phyloP scores from a whole-genome alignment of 352 stramenopile genomes.

The Phytophthora citricola region DNA sequence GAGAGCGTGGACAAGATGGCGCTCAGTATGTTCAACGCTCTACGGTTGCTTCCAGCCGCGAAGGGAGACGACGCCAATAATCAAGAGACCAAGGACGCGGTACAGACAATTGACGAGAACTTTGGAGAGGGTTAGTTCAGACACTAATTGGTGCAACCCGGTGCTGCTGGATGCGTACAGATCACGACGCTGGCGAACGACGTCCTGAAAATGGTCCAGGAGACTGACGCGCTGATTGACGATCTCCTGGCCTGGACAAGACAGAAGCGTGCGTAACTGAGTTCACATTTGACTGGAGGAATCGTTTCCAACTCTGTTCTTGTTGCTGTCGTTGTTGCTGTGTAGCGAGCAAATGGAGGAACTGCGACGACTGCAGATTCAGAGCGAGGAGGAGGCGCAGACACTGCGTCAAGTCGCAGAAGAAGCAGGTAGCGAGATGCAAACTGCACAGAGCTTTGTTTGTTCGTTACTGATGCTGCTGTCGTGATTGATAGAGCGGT shows the following conservation, averaged over 20 bases:
- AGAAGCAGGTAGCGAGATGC: conserved; percentile 61
- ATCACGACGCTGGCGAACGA: conserved; percentile 81
- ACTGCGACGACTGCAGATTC: conserved; percentile 76
- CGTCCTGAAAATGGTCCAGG: conserved; percentile 79
- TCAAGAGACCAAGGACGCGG: conserved; percentile 66
- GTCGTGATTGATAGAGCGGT: conserved; percentile 53
- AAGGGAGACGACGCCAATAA: conserved; percentile 51
- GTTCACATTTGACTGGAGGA: background rate
- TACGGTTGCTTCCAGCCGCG: conserved; percentile 73
- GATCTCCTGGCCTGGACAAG: conserved; percentile 82
- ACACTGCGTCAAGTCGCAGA: conserved; percentile 83
- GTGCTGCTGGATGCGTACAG: conserved; percentile 31
- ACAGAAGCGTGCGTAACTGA: conserved; percentile 59
- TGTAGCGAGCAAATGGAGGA: conserved; percentile 82
- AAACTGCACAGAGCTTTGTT: background rate
- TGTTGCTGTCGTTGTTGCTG: background rate
- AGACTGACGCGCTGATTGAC: conserved; percentile 83
- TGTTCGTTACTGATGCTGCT: background rate
- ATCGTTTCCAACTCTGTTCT: background rate
- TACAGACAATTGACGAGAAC: conserved; percentile 14
- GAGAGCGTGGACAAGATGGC: conserved; percentile 88
- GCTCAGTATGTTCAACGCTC: conserved; percentile 89
- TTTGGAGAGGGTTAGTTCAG: background rate
- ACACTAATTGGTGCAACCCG: background rate
- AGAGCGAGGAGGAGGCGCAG: conserved; percentile 87